Percentiles rank a stretch among this genome's conserved stretches.
These are phyloP conservation scores for Berberis thunbergii DNA, from an alignment of 164 flowering plant species.

Conservation along the genomic window DNA sequence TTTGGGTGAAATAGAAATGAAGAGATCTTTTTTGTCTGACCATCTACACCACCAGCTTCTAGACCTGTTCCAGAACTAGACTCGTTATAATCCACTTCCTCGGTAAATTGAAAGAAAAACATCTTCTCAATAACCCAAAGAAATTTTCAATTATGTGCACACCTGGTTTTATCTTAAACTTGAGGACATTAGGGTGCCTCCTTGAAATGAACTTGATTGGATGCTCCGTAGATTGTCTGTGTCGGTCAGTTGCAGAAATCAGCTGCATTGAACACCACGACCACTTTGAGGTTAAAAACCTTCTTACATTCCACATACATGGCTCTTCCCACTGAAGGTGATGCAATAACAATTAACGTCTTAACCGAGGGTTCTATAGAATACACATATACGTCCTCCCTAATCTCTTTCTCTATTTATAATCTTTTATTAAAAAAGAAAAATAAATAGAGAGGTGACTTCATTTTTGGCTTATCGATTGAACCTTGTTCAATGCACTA, in stretches of 20 bases:
- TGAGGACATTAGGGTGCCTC: constrained; percentile 57
- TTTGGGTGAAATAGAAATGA: constrained; percentile 87
- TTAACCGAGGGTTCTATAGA: too few relatives aligned
- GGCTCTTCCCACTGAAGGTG: too few relatives aligned
- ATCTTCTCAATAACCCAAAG: too few relatives aligned
- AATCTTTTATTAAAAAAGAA: too few relatives aligned
- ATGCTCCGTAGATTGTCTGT: constrained; percentile 77
- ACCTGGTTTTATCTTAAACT: constrained; percentile 95
- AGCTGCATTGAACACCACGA: constrained; percentile 38
- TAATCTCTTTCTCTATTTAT: too few relatives aligned
- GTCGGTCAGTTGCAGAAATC: constrained; percentile 86
- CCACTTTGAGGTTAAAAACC: background rate
- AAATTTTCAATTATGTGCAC: background rate
- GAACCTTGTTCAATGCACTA: too few relatives aligned
- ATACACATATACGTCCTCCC: too few relatives aligned
- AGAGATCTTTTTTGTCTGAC: constrained; percentile 59
- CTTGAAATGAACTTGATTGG: constrained; percentile 87
- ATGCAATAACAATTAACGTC: too few relatives aligned
- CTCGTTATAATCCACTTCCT: background rate
- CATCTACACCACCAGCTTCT: constrained; percentile 64
- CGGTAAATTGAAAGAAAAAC: background rate
- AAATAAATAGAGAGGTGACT: too few relatives aligned
- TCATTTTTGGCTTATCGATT: too few relatives aligned
- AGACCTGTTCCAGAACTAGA: constrained; percentile 44
- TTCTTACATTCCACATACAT: background rate